phyloP scores from a whole-genome alignment of 169 alveolate genomes.

The Miamiensis avidus region DNA sequence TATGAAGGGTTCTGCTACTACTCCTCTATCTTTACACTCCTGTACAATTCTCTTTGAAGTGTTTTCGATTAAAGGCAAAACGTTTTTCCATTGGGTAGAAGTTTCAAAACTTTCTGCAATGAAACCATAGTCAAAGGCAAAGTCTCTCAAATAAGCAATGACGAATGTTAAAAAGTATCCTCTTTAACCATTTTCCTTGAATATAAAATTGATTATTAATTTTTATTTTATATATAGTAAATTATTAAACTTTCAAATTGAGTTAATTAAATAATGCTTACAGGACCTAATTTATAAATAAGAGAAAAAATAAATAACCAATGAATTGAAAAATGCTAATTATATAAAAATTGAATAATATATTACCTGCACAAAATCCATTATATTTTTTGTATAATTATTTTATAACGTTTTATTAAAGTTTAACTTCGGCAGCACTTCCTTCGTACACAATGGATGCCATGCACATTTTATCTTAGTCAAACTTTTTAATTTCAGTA shows the following conservation, averaged over 20 bases:
- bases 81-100: constrained; percentile 78
- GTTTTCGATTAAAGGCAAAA: constrained; percentile 52
- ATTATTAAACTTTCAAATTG: neutral
- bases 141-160: constrained; percentile 81
- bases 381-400: constrained; percentile 50
- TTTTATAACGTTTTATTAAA: constrained; percentile 58
- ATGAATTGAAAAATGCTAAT: no score
- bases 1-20: constrained; percentile 63
- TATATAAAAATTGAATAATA: no score
- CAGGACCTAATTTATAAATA: no score
- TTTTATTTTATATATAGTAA: neutral
- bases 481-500: constrained; percentile 70
- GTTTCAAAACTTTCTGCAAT: constrained; percentile 82
- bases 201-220: neutral
- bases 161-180: constrained; percentile 79
- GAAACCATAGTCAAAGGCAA: constrained; percentile 56
- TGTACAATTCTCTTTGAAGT: constrained; percentile 59
- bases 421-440: constrained; percentile 51
- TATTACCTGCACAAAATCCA: constrained; percentile 70
- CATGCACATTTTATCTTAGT: constrained; percentile 74
- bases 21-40: constrained; percentile 66
- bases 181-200: constrained; percentile 73
- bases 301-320: neutral
- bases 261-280: no score
- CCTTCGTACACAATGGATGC: constrained; percentile 85